phyloP scores from a whole-genome alignment of 1,284 basidiomycete genomes.

The Xanthoconium separans region DNA sequence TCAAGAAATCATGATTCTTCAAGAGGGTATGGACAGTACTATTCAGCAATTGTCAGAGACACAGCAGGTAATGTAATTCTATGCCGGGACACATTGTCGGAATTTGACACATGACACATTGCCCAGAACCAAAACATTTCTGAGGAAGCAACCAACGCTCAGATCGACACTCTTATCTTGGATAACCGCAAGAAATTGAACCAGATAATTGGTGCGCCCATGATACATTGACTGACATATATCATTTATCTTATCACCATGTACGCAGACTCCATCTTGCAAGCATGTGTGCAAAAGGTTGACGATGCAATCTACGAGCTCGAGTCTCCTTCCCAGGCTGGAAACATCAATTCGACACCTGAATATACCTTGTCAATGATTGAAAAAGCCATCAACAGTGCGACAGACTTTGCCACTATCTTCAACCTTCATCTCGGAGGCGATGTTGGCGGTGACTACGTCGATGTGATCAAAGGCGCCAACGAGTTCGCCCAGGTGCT shows the following conservation, averaged over 20 bases:
- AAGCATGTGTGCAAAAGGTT: conserved; percentile 95
- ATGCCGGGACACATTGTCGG: neutral
- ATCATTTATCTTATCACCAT: conserved; percentile 3
- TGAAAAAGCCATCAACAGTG: conserved; percentile 92
- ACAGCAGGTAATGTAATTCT: conserved; percentile 60
- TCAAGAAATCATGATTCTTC: conserved; percentile 92
- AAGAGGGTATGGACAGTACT: conserved; percentile 95
- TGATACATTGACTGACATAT: neutral
- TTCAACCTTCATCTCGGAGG: conserved; percentile 92
- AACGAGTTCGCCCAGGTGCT: conserved; percentile 96
- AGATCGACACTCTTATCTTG: conserved; percentile 95
- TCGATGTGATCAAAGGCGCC: conserved; percentile 97
- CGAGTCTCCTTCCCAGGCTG: conserved; percentile 91
- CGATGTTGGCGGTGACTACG: conserved; percentile 90
- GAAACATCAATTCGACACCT: conserved; percentile 94
- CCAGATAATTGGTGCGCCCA: conserved; percentile 82
- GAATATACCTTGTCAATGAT: conserved; percentile 99
- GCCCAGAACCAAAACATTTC: conserved; percentile 76
- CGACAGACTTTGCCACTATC: conserved; percentile 93
- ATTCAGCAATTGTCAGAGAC: conserved; percentile 88
- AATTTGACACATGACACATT: conserved; percentile 15
- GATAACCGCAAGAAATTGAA: conserved; percentile 99
- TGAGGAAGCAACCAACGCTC: conserved; percentile 89
- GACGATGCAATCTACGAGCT: conserved; percentile 98
- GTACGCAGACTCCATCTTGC: conserved; percentile 86